These are phyloP conservation scores for Silene conica DNA, from an alignment of 148 eudicot genomes.

Conservation along the genomic window DNA sequence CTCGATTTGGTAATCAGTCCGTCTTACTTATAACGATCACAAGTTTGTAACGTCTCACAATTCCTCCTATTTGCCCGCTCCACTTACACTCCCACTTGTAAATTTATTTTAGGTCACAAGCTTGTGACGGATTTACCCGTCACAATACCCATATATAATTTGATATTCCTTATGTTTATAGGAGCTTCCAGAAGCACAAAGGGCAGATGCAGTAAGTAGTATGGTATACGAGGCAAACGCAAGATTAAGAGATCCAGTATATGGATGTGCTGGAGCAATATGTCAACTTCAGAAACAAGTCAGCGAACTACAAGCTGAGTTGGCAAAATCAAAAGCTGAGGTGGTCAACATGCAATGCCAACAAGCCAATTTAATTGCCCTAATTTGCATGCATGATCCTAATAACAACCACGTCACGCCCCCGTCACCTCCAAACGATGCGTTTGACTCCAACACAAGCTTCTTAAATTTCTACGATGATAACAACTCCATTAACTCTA, in stretches of 20 bases:
- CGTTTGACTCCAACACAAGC: conserved; percentile 12
- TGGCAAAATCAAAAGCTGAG: conserved; percentile 50
- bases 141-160: too few species aligned
- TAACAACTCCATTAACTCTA: conserved; percentile 27
- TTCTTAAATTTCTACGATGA: conserved; percentile 32
- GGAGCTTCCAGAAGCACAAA: conserved; percentile 50
- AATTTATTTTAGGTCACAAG: too few species aligned
- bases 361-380: conserved; percentile 37
- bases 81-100: too few species aligned
- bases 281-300: conserved; percentile 56
- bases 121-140: too few species aligned
- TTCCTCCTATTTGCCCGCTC: too few species aligned
- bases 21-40: too few species aligned
- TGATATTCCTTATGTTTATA: not conserved
- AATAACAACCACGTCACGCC: conserved; percentile 18
- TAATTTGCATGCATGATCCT: conserved; percentile 35
- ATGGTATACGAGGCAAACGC: conserved; percentile 67
- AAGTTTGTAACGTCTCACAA: too few species aligned
- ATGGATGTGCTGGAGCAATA: conserved; percentile 48
- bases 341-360: conserved; percentile 39
- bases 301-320: conserved; percentile 43
- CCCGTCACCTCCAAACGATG: conserved; percentile 21
- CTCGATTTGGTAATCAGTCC: too few species aligned
- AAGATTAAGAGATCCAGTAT: conserved; percentile 46
- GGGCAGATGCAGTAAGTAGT: conserved; percentile 60